Percentiles rank a stretch among this genome's conserved stretches.
Conservation (phyloP, 1,284 basidiomycete genomes). For the Fomitopsis betulina region DNA sequence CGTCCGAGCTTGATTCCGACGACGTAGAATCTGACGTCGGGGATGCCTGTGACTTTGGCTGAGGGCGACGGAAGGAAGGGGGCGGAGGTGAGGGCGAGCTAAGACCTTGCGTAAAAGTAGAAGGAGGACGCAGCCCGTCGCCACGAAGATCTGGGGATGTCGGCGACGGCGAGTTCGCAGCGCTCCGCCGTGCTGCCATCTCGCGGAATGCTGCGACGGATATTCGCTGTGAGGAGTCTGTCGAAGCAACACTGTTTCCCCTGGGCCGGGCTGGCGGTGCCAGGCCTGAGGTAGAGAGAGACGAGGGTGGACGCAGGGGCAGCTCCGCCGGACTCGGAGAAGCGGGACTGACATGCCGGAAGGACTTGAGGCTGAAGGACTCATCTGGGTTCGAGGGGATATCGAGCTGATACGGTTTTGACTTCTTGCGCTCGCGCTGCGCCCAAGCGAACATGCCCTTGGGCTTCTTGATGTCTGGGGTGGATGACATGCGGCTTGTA, state of each 20-base stretch:
- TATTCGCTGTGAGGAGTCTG: constrained; percentile 65
- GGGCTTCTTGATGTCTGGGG: constrained; percentile 30
- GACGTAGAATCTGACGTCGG: constrained; percentile 12
- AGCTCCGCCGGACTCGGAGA: constrained; percentile 18
- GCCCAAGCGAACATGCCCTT: constrained; percentile 33
- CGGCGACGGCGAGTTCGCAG: constrained; percentile 55
- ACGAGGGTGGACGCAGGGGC: constrained; percentile 15
- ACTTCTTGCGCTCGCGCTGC: constrained; percentile 37
- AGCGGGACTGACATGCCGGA: constrained; percentile 53
- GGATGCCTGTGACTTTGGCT: constrained; percentile 9
- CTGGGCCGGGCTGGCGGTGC: constrained; percentile 37
- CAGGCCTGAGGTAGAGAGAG: constrained; percentile 19
- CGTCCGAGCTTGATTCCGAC: constrained; percentile 23
- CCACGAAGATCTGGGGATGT: constrained; percentile 42
- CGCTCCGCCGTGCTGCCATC: constrained; percentile 62
- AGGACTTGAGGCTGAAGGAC: constrained; percentile 58
- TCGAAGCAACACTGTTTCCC: constrained; percentile 53
- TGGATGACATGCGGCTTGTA: constrained; percentile 13
- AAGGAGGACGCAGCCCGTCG: constrained; percentile 19
- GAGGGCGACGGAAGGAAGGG: constrained; percentile 11
- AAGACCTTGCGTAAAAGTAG: constrained; percentile 6
- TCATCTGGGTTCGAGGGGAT: constrained; percentile 16
- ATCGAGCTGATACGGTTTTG: constrained; percentile 29
- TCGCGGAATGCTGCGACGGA: constrained; percentile 76
- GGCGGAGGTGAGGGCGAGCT: neutral